Evolutionary conservation across 2,329 filamentous ascomycete species (phyloP), one percentile per base, ranked within the genome.

Genomic region (Fonsecaea pedrosoi): DNA sequence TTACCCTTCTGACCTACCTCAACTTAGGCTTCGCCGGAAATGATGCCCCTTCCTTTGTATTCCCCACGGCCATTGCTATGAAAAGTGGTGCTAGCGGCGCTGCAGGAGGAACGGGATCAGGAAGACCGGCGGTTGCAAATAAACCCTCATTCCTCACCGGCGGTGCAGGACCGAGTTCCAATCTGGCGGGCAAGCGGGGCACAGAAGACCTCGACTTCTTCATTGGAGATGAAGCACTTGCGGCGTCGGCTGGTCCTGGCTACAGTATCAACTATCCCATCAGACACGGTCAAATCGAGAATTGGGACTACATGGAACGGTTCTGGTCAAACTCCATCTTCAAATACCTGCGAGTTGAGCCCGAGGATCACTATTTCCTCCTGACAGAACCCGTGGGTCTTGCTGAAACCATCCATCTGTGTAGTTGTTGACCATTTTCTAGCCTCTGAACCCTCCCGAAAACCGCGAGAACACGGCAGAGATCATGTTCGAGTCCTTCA

Each of bases 271-370:
- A 98, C 82, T 99, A 98, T 80, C 95, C 95, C 65, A 98, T 99
- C 75, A 89, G 95, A 72, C 95, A 99, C 77, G 95, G 95, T 57
- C 95, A 99, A 83, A 92, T 99, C 80, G 95, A 99, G 83, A 98
- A 99, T 78, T 99, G 95, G 95, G 95, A 99, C 81, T 92, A 97
- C 76, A 99, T 99, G 95, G 95, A 99, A 81, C 90, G 95, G 70
- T 99, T 98, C 83, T 99, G 95, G 95, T 98, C 96, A 73, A 98
- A 98, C 83, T 99, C 95, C 70, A 99, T 99, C 82, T 99, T 99
- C 88, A 99, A 99, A 80, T 99, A 99, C 78, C 87, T 99, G 61
- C 89, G 95, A 75, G 95, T 99, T 73, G 95, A 99, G 82, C 95
- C 95, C 35, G 95, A 99, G 82, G 95, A 99, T 78, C 95, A 99